Percentiles rank a stretch among this genome's conserved stretches.
phyloP scores from a whole-genome alignment of 2,329 filamentous ascomycete species.

The Colletotrichum navitas region DNA sequence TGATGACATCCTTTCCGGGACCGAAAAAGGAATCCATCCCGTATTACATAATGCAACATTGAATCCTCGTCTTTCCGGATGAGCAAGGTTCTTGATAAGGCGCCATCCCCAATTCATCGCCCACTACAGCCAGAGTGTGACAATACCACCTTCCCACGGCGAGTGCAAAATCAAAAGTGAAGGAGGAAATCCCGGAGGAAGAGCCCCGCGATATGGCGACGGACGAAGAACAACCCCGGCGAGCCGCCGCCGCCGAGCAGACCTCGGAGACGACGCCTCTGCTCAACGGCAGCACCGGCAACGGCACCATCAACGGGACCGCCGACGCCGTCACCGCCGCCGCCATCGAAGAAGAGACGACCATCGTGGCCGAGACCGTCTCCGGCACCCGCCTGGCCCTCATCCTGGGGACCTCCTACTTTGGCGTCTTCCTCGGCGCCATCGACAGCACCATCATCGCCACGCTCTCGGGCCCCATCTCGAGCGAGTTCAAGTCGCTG shows the following conservation, averaged over 20 bases:
- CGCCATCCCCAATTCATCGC: background rate
- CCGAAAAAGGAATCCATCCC: background rate
- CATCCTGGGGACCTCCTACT: slow-evolving; percentile 66
- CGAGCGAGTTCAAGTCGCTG: slow-evolving; percentile 84
- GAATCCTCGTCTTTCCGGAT: background rate
- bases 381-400: slow-evolving; percentile 63
- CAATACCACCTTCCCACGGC: background rate
- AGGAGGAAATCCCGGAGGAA: background rate
- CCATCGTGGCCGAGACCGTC: slow-evolving; percentile 62
- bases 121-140: background rate
- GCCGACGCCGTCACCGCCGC: slow-evolving; percentile 6
- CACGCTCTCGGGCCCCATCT: slow-evolving; percentile 86
- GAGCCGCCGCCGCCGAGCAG: slow-evolving; percentile 13
- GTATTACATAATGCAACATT: background rate
- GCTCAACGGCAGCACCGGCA: slow-evolving; percentile 24
- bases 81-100: background rate
- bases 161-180: background rate
- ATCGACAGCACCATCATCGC: slow-evolving; percentile 87
- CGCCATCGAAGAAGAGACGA: slow-evolving; percentile 58
- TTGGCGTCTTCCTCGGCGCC: slow-evolving; percentile 74
- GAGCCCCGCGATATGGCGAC: slow-evolving; percentile 16
- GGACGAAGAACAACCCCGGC: slow-evolving; percentile 33
- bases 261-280: slow-evolving; percentile 41
- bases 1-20: slow-evolving; percentile 2
- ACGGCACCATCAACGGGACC: slow-evolving; percentile 20